Conservation (phyloP, 495 filamentous ascomycete genomes). For the Daldinia vernicosa region DNA sequence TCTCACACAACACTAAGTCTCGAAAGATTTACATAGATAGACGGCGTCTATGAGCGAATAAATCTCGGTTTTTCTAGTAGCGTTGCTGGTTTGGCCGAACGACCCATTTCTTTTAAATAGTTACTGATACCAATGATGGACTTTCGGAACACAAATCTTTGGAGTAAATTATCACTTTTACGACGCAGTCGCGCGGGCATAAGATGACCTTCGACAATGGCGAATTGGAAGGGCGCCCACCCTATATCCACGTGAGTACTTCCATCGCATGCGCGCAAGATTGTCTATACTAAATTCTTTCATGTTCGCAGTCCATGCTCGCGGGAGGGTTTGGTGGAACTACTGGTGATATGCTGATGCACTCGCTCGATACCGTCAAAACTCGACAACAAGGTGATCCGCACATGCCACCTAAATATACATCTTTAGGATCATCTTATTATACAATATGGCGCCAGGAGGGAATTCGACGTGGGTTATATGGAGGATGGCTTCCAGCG, state of each 20-base stretch:
- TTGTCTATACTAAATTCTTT: conserved; percentile 27
- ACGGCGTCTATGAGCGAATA: conserved; percentile 8
- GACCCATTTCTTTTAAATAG: conserved; percentile 17
- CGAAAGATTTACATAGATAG: background rate
- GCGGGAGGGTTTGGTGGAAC: conserved; percentile 91
- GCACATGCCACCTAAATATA: conserved; percentile 88
- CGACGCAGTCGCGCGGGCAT: conserved; percentile 43
- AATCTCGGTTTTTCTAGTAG: background rate
- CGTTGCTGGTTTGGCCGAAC: conserved; percentile 12
- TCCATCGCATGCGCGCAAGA: background rate
- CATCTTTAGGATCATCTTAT: conserved; percentile 87
- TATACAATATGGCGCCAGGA: conserved; percentile 92
- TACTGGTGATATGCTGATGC: conserved; percentile 97
- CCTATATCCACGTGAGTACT: conserved; percentile 56
- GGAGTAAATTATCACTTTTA: conserved; percentile 43
- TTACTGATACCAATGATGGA: conserved; percentile 50
- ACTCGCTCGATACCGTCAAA: conserved; percentile 98
- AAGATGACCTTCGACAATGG: conserved; percentile 56
- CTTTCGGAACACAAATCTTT: conserved; percentile 45
- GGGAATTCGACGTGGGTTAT: conserved; percentile 86
- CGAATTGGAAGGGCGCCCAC: conserved; percentile 55
- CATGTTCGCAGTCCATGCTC: conserved; percentile 78
- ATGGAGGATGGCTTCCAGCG: conserved; percentile 89
- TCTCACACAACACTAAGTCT: background rate
- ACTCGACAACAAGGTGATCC: conserved; percentile 98